Evolutionary conservation across 805 yeast species (phyloP).

Genomic region (Cyberlindnera euphorbiae): DNA sequence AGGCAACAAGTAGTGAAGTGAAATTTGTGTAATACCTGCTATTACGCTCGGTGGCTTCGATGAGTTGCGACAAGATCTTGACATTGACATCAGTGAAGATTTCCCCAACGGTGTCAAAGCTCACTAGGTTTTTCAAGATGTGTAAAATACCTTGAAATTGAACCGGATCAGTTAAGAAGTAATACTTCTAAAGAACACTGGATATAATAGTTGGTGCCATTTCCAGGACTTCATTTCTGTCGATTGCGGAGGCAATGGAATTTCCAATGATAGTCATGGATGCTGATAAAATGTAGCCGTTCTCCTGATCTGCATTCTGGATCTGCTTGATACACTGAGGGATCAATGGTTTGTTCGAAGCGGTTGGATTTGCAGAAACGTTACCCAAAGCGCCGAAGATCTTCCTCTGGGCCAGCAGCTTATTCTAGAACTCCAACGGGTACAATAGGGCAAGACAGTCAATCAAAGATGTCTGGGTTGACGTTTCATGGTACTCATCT

Average conservation of each 20-base stretch:
- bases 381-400: slow-evolving; percentile 24
- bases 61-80: slow-evolving; percentile 6
- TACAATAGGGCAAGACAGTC: slow-evolving; percentile 5
- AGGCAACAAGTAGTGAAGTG: slow-evolving; percentile 9
- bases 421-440: slow-evolving; percentile 18
- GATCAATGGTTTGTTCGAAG: slow-evolving; percentile 12
- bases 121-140: slow-evolving; percentile 15
- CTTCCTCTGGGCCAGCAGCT: slow-evolving; percentile 18
- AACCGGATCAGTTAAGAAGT: slow-evolving; percentile 21
- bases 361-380: slow-evolving; percentile 23
- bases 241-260: slow-evolving; percentile 17
- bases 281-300: slow-evolving; percentile 23
- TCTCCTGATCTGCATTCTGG: slow-evolving; percentile 5
- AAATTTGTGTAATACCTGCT: slow-evolving; percentile 23
- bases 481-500: slow-evolving; percentile 8
- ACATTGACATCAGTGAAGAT: slow-evolving; percentile 13
- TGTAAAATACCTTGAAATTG: slow-evolving; percentile 26
- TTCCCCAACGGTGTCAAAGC: slow-evolving; percentile 12
- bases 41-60: slow-evolving; percentile 23
- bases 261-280: slow-evolving; percentile 22
- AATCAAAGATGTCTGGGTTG: slow-evolving; percentile 10
- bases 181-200: slow-evolving; percentile 13
- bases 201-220: slow-evolving; percentile 14
- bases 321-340: slow-evolving; percentile 1
- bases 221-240: slow-evolving; percentile 13